Evolutionary conservation across 768 basidiomycete genomes (phyloP).

Genomic region (Collybia mongolica): DNA sequence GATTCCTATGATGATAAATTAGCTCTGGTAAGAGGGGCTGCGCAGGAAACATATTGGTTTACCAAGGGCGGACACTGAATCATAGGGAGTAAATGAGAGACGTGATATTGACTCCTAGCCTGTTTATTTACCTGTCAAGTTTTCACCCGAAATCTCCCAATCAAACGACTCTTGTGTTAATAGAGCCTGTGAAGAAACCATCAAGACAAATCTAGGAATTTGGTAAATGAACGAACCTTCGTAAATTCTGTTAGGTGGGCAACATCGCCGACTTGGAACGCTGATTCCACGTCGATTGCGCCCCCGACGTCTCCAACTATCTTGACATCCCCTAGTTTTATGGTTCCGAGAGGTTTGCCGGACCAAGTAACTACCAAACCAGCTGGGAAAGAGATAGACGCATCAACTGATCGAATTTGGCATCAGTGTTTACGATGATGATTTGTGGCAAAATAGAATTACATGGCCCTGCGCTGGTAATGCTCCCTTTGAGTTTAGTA

Average conservation of each 20-base stretch:
- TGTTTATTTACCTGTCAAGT: slow-evolving; percentile 47
- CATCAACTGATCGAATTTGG: slow-evolving; percentile 47
- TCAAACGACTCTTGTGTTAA: slow-evolving; percentile 65
- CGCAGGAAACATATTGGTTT: slow-evolving; percentile 1
- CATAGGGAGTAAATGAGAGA: neutral
- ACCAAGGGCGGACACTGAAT: slow-evolving; percentile 59
- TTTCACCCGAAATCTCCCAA: slow-evolving; percentile 67
- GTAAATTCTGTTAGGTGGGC: slow-evolving; percentile 63
- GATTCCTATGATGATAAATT: slow-evolving; percentile 40
- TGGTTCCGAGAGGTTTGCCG: slow-evolving; percentile 53
- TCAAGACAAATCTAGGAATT: neutral
- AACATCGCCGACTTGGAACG: slow-evolving; percentile 58
- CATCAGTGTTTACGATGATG: too few species aligned
- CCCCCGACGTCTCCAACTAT: slow-evolving; percentile 66
- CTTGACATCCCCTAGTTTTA: slow-evolving; percentile 60
- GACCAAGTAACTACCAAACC: slow-evolving; percentile 64
- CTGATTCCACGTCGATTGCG: slow-evolving; percentile 48
- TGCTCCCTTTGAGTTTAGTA: slow-evolving; percentile 55
- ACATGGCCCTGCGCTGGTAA: slow-evolving; percentile 75
- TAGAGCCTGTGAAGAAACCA: slow-evolving; percentile 33
- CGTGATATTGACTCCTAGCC: neutral
- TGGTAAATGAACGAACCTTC: slow-evolving; percentile 33
- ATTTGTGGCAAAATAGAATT: slow-evolving; percentile 19
- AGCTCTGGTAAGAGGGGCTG: neutral
- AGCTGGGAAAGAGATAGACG: slow-evolving; percentile 60